These are phyloP conservation scores for Cryphonectria japonica DNA, from an alignment of 2,329 filamentous ascomycete species.

Conservation along the genomic window DNA sequence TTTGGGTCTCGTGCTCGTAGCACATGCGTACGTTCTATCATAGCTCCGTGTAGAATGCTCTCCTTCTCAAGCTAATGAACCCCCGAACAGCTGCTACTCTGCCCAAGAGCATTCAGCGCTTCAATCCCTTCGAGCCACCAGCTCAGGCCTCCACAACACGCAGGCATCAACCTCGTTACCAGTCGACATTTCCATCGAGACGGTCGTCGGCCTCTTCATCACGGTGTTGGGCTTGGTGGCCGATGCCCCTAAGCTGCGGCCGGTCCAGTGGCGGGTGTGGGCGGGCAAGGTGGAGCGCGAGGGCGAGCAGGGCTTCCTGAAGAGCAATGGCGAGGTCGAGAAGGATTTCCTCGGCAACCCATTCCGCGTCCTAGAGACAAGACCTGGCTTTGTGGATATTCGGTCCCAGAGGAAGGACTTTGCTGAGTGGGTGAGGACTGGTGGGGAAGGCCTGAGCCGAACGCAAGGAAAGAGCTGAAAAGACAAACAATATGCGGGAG, in stretches of 20 bases:
- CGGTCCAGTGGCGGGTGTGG: slow-evolving; percentile 83
- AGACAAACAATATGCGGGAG: too few relatives aligned
- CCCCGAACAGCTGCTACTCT: slow-evolving; percentile 79
- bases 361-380: slow-evolving; percentile 76
- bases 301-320: slow-evolving; percentile 62
- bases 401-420: slow-evolving; percentile 80
- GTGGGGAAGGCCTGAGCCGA: slow-evolving; percentile 25
- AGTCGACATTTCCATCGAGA: slow-evolving; percentile 85
- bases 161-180: slow-evolving; percentile 63
- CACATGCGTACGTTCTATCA: slow-evolving; percentile 75
- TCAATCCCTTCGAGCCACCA: slow-evolving; percentile 58
- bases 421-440: slow-evolving; percentile 67
- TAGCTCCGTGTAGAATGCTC: slow-evolving; percentile 26
- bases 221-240: slow-evolving; percentile 83
- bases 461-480: not conserved
- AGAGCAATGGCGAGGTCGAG: slow-evolving; percentile 66
- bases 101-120: slow-evolving; percentile 88
- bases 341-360: slow-evolving; percentile 76
- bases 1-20: slow-evolving; percentile 76
- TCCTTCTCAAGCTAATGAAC: slow-evolving; percentile 27
- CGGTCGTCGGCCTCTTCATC: slow-evolving; percentile 76
- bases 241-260: slow-evolving; percentile 76
- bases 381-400: slow-evolving; percentile 87
- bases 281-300: slow-evolving; percentile 82
- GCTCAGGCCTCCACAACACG: slow-evolving; percentile 49